Conservation (phyloP, 768 basidiomycete genomes). For the Pulveroboletus frians region DNA sequence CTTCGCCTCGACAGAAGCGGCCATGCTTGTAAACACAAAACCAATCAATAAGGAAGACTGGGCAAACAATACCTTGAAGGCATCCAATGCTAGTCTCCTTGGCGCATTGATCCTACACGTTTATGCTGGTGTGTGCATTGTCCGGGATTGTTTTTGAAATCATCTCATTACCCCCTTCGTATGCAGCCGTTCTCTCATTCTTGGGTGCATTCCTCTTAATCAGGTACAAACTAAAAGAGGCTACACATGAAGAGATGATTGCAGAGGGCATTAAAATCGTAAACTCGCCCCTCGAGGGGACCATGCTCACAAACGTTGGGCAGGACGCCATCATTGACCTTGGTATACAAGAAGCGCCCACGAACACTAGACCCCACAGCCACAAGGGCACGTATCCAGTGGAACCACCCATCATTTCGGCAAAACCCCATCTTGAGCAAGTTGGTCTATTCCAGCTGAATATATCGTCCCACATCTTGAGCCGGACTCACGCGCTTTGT, state of each 20-base stretch:
- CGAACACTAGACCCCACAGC: no score
- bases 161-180: background rate
- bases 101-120: constrained; percentile 52
- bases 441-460: constrained; percentile 41
- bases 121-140: constrained; percentile 38
- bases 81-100: constrained; percentile 44
- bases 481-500: constrained; percentile 45
- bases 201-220: constrained; percentile 52
- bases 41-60: constrained; percentile 21
- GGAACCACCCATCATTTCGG: constrained; percentile 35
- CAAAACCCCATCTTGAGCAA: constrained; percentile 48
- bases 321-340: background rate
- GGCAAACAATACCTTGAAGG: constrained; percentile 18
- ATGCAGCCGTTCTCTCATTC: constrained; percentile 42
- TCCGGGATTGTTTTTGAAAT: background rate
- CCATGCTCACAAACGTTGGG: constrained; percentile 12
- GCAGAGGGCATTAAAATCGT: constrained; percentile 27
- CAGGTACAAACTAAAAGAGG: constrained; percentile 50
- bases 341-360: no score
- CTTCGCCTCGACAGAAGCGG: constrained; percentile 55
- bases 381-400: constrained; percentile 1
- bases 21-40: constrained; percentile 43
- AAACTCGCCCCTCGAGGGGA: constrained; percentile 19
- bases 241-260: constrained; percentile 43
- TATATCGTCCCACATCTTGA: constrained; percentile 42